These are phyloP conservation scores for Phialophora tarda DNA, from an alignment of 2,329 filamentous ascomycete genomes.

Conservation along the genomic window DNA sequence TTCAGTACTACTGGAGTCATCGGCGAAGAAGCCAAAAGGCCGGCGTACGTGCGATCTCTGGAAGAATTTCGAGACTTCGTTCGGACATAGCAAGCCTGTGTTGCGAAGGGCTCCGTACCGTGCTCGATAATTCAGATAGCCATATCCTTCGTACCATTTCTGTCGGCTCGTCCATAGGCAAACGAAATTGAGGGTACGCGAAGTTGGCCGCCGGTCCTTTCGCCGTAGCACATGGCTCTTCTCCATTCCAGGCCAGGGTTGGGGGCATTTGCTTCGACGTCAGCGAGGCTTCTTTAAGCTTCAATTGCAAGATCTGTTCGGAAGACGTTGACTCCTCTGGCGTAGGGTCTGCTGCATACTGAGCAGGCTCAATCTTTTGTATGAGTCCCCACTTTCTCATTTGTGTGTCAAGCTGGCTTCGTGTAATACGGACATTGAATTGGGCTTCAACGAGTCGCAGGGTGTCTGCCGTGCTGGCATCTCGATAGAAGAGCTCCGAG, in stretches of 20 bases:
- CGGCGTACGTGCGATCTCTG: not conserved
- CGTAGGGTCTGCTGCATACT: not conserved
- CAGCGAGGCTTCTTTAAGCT: not conserved
- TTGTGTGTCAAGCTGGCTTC: constrained; percentile 13
- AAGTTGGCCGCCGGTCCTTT: not conserved
- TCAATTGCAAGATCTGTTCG: not conserved
- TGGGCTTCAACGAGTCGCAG: constrained; percentile 4
- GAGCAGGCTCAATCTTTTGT: not conserved
- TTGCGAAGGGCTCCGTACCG: not conserved
- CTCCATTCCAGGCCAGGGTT: not conserved
- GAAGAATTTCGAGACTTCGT: not conserved
- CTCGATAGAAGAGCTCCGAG: constrained; percentile 11
- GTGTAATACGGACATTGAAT: not conserved
- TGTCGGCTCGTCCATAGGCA: not conserved
- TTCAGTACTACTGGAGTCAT: no score
- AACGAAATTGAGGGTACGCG: not conserved
- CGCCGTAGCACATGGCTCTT: not conserved
- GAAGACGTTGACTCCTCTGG: not conserved
- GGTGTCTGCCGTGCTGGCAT: constrained; percentile 14
- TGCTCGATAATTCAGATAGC: not conserved
- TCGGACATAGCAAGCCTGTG: not conserved
- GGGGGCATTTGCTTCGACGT: not conserved
- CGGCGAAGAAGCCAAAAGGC: no score
- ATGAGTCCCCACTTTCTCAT: constrained; percentile 11
- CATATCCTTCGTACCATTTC: not conserved